Percentiles rank a stretch among this genome's conserved stretches.
phyloP scores from a whole-genome alignment of 441 rosid genomes.

The Mallotus repandus region DNA sequence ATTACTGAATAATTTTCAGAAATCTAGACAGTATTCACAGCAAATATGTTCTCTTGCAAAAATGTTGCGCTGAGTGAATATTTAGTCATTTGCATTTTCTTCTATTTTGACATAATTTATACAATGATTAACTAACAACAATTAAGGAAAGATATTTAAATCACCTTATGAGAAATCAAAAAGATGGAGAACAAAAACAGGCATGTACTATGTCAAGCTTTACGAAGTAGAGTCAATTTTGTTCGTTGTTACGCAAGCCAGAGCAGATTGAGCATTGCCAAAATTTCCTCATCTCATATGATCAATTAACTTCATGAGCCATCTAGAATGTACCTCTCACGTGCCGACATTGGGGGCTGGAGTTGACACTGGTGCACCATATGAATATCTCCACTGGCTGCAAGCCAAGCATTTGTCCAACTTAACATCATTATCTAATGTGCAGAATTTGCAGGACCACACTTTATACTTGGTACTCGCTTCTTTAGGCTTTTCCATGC shows the following conservation, averaged over 20 bases:
- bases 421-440: slow-evolving; percentile 59
- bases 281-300: not conserved
- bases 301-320: not conserved
- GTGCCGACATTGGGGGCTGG: slow-evolving; percentile 61
- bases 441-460: slow-evolving; percentile 81
- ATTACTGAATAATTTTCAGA: not conserved
- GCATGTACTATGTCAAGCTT: not conserved
- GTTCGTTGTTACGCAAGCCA: not conserved
- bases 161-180: not conserved
- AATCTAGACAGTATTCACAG: not conserved
- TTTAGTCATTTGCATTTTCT: not conserved
- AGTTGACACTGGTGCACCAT: slow-evolving; percentile 60
- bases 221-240: not conserved
- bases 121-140: not conserved
- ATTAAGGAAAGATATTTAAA: too few species aligned
- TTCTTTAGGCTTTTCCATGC: slow-evolving; percentile 51
- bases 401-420: slow-evolving; percentile 77
- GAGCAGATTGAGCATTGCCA: not conserved
- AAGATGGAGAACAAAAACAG: not conserved
- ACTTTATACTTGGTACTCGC: slow-evolving; percentile 35
- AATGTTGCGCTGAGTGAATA: not conserved
- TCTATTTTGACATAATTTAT: not conserved
- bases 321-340: slow-evolving; percentile 32
- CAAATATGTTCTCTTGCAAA: not conserved
- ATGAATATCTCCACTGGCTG: slow-evolving; percentile 79